Evolutionary conservation across 371 early-diverging fungal genomes (phyloP).

Genomic region (Mortierella sp.): DNA sequence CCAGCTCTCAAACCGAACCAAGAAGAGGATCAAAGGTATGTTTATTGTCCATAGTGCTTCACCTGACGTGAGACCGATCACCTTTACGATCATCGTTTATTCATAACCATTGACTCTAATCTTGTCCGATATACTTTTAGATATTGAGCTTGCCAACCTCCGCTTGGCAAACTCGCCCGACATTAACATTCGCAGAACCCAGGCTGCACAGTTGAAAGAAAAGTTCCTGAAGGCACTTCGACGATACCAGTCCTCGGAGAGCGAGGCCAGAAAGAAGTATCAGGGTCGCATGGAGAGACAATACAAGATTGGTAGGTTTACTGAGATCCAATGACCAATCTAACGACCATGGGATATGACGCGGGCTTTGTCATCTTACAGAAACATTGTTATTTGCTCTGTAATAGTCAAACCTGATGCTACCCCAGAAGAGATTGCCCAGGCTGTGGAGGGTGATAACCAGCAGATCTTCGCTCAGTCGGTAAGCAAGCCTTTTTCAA

Average conservation of each 20-base stretch:
- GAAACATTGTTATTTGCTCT: not conserved
- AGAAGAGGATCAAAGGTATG: slow-evolving; percentile 69
- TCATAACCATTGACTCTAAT: too few species aligned
- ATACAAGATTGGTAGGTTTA: slow-evolving; percentile 79
- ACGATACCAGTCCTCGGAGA: slow-evolving; percentile 84
- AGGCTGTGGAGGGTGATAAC: slow-evolving; percentile 79
- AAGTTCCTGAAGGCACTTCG: slow-evolving; percentile 86
- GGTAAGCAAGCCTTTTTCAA: slow-evolving; percentile 53
- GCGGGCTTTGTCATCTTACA: not conserved
- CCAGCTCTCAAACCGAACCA: slow-evolving; percentile 67
- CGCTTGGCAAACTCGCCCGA: slow-evolving; percentile 35
- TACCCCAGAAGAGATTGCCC: slow-evolving; percentile 82
- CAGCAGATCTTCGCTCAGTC: slow-evolving; percentile 88
- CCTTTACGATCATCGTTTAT: too few species aligned
- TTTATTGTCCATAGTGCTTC: not conserved
- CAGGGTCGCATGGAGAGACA: slow-evolving; percentile 88
- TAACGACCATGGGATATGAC: too few species aligned
- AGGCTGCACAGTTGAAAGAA: slow-evolving; percentile 81
- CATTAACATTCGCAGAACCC: slow-evolving; percentile 36
- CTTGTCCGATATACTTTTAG: too few species aligned
- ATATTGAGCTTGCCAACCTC: slow-evolving; percentile 42
- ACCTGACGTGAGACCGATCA: too few species aligned
- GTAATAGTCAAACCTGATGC: slow-evolving; percentile 84
- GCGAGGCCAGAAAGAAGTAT: slow-evolving; percentile 83
- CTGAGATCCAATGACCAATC: not conserved